These are phyloP conservation scores for Fraxinus platypoda DNA, from an alignment of 305 asterid species.

Conservation along the genomic window DNA sequence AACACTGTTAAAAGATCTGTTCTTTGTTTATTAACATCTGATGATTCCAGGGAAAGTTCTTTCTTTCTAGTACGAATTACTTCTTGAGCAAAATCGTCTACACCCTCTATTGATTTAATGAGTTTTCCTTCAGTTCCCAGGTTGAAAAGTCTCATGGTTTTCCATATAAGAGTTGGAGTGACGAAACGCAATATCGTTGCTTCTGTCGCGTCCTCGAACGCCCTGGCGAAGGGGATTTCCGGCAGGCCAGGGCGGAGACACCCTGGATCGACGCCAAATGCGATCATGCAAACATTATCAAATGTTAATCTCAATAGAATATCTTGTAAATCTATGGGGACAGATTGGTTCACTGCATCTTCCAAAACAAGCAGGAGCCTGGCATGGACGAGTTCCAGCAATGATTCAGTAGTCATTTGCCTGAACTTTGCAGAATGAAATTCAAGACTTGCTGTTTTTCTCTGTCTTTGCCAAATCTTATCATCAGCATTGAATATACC, in stretches of 20 bases:
- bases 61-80: constrained; percentile 70
- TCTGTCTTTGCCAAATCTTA: constrained; percentile 72
- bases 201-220: constrained; percentile 91
- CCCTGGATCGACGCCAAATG: constrained; percentile 93
- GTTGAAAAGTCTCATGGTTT: constrained; percentile 49
- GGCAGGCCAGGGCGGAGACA: constrained; percentile 72
- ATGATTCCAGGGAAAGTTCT: constrained; percentile 40
- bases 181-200: constrained; percentile 67
- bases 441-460: constrained; percentile 82
- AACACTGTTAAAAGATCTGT: constrained; percentile 80
- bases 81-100: constrained; percentile 68
- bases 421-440: constrained; percentile 81
- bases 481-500: constrained; percentile 87
- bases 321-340: constrained; percentile 63
- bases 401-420: constrained; percentile 61
- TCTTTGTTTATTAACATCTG: constrained; percentile 28
- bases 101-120: constrained; percentile 49
- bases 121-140: constrained; percentile 62
- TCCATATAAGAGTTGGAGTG: constrained; percentile 79
- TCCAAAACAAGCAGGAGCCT: constrained; percentile 74
- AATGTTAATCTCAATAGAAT: constrained; percentile 74
- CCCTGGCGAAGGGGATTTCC: constrained; percentile 72
- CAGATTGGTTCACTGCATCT: constrained; percentile 33
- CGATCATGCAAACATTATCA: constrained; percentile 90
- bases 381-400: constrained; percentile 68